Evolutionary conservation across 345 rosid species (phyloP).

Genomic region (thale cress (Arabidopsis thaliana)): TAIR10.1 NC_003074.8:22915501-22916000

Average conservation of each 20-base stretch:
- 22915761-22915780: too few species aligned
- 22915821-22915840: too few species aligned
- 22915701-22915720: neutral
- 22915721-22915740: neutral
- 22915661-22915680: neutral
- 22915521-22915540: slow-evolving; percentile 44
- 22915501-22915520: slow-evolving; percentile 22
- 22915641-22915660: neutral
- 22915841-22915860: neutral
- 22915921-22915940: slow-evolving; percentile 17
- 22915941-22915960: neutral
- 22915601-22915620: slow-evolving; percentile 24
- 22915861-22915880: neutral
- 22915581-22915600: slow-evolving; percentile 39
- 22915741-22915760: neutral
- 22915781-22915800: too few species aligned
- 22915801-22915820: too few species aligned
- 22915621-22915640: neutral
- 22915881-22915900: slow-evolving; percentile 12
- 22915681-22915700: neutral
- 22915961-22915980: slow-evolving; percentile 15
- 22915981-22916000: neutral
- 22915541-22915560: slow-evolving; percentile 38
- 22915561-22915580: slow-evolving; percentile 34
- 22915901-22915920: slow-evolving; percentile 6